These are phyloP conservation scores for Pascua guehoae DNA, from an alignment of 1,284 basidiomycete species.

Conservation along the genomic window DNA sequence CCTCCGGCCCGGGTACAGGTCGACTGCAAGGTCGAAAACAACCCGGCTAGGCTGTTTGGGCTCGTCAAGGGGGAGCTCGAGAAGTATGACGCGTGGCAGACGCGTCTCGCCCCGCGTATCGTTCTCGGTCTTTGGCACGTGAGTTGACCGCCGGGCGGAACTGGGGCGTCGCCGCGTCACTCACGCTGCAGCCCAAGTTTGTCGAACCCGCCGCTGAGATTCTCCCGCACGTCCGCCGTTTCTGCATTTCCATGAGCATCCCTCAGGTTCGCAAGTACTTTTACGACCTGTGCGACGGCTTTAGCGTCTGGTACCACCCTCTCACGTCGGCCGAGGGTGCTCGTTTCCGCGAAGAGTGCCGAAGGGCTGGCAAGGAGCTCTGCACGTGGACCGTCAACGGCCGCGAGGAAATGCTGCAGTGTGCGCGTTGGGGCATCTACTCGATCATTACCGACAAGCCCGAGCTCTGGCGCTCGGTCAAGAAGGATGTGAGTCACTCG, in stretches of 20 bases:
- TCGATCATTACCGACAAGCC: slow-evolving; percentile 80
- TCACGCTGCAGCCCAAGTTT: slow-evolving; percentile 62
- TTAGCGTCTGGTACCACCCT: slow-evolving; percentile 76
- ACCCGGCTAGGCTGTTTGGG: slow-evolving; percentile 78
- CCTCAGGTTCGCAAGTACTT: slow-evolving; percentile 76
- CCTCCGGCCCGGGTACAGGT: slow-evolving; percentile 50
- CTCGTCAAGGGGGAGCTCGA: slow-evolving; percentile 76
- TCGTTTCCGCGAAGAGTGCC: slow-evolving; percentile 75
- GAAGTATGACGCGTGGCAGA: slow-evolving; percentile 70
- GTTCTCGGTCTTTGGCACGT: slow-evolving; percentile 64
- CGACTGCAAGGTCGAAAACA: slow-evolving; percentile 76
- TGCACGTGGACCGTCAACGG: slow-evolving; percentile 78
- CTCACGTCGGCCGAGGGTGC: slow-evolving; percentile 66
- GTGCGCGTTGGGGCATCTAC: slow-evolving; percentile 83
- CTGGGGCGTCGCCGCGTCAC: too few relatives aligned
- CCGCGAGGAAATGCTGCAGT: slow-evolving; percentile 90
- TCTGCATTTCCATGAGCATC: slow-evolving; percentile 71
- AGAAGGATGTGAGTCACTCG: background rate
- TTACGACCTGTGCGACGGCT: slow-evolving; percentile 82
- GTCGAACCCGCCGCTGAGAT: slow-evolving; percentile 67
- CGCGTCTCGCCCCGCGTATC: slow-evolving; percentile 78
- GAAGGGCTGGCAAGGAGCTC: slow-evolving; percentile 72
- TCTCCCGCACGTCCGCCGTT: slow-evolving; percentile 77
- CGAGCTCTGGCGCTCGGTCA: slow-evolving; percentile 38
- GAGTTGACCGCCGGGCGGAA: slow-evolving; percentile 51